These are phyloP conservation scores for Geotrichum citri-aurantii DNA, from an alignment of 1,139 yeast species.

Conservation along the genomic window DNA sequence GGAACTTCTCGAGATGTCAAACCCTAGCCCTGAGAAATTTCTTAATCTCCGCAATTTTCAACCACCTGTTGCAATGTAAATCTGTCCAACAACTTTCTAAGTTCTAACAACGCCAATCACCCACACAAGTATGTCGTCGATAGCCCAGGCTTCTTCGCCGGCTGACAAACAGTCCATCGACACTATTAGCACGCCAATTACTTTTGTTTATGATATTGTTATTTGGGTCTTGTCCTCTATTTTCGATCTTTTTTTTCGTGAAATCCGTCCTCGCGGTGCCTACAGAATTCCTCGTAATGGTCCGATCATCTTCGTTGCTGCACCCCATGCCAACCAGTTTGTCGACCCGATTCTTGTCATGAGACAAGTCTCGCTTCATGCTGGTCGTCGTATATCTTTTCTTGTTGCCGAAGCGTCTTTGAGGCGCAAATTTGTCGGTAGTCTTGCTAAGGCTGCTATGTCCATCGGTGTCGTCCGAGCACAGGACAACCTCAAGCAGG, in stretches of 20 bases:
- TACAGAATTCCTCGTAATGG: conserved; percentile 78
- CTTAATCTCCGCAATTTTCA: not conserved
- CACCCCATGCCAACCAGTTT: conserved; percentile 96
- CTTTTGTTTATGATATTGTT: conserved; percentile 37
- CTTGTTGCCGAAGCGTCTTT: conserved; percentile 82
- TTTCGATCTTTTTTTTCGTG: conserved; percentile 70
- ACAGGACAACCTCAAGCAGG: conserved; percentile 69
- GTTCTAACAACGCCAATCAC: not conserved
- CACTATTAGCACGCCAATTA: conserved; percentile 18
- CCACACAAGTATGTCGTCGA: not conserved
- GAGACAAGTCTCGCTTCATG: conserved; percentile 71
- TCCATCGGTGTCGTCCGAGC: conserved; percentile 89
- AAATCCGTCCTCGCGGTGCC: conserved; percentile 86
- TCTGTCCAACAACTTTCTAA: not conserved
- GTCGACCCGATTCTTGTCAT: conserved; percentile 84
- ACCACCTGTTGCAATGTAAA: not conserved
- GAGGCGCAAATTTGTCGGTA: conserved; percentile 62
- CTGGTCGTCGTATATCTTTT: conserved; percentile 72
- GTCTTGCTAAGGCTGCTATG: conserved; percentile 66
- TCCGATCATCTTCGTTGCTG: conserved; percentile 91
- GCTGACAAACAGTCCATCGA: conserved; percentile 21
- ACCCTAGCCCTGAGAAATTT: not conserved
- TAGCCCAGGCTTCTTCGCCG: not conserved
- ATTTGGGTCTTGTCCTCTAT: conserved; percentile 37
- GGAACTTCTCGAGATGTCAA: not conserved